phyloP scores from a whole-genome alignment of 2,329 filamentous ascomycete species.

The Fusarium sp. region DNA sequence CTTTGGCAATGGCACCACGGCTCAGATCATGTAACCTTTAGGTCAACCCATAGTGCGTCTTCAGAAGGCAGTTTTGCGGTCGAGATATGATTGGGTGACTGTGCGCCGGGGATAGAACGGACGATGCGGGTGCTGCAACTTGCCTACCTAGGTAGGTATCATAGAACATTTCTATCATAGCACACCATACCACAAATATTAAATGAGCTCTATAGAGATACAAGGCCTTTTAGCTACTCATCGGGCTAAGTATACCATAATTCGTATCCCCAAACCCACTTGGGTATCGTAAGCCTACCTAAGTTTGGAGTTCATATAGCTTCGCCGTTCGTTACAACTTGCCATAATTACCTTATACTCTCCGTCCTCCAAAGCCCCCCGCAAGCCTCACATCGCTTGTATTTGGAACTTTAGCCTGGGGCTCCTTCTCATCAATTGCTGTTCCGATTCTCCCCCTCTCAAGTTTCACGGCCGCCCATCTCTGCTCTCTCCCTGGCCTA shows the following conservation, averaged over 20 bases:
- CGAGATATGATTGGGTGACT: conserved; percentile 43
- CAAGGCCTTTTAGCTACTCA: neutral
- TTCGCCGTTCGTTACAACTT: neutral
- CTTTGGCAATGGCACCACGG: conserved; percentile 27
- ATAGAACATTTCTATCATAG: neutral
- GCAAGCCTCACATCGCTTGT: conserved; percentile 11
- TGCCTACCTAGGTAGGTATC: neutral
- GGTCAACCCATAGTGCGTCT: conserved; percentile 30
- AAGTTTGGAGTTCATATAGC: neutral
- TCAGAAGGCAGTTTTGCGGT: conserved; percentile 41
- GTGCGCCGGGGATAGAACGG: conserved; percentile 8
- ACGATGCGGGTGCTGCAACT: neutral
- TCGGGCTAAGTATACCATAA: neutral
- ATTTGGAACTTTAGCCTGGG: neutral
- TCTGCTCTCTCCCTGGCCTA: conserved; percentile 59
- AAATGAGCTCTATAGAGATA: neutral
- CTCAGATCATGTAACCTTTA: conserved; percentile 35
- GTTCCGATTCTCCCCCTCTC: conserved; percentile 54
- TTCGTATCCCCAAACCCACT: neutral
- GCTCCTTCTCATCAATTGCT: conserved; percentile 48
- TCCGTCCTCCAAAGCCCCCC: conserved; percentile 19
- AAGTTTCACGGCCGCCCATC: conserved; percentile 64
- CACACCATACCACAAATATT: neutral
- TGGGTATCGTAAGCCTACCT: neutral
- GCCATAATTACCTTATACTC: conserved; percentile 2